Percentiles rank a stretch among this genome's conserved stretches.
Evolutionary conservation across 352 stramenopile genomes (phyloP).

Genomic region (Pythium dissotocum): DNA sequence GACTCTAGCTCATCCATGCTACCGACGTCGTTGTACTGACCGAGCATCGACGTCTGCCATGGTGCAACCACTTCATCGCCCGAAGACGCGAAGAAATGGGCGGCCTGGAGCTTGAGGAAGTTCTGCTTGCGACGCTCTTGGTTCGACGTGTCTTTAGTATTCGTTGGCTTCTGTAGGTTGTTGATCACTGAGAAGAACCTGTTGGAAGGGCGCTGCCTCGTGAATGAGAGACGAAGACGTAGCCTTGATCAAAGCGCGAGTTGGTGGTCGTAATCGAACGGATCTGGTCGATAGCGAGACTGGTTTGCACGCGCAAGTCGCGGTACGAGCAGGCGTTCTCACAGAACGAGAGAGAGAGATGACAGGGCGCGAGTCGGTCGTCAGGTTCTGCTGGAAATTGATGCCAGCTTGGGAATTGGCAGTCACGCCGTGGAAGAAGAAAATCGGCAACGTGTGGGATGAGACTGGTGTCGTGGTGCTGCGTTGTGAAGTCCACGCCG

Average conservation of each 20-base stretch:
- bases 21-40: slow-evolving; percentile 37
- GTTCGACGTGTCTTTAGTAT: slow-evolving; percentile 17
- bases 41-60: slow-evolving; percentile 41
- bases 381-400: slow-evolving; percentile 39
- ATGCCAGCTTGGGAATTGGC: slow-evolving; percentile 30
- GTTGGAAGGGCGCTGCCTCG: slow-evolving; percentile 34
- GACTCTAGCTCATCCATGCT: slow-evolving; percentile 30
- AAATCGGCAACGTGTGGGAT: slow-evolving; percentile 33
- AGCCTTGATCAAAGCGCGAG: slow-evolving; percentile 39
- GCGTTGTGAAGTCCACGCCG: too few relatives aligned
- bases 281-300: slow-evolving; percentile 44
- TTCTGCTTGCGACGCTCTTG: slow-evolving; percentile 37
- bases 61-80: slow-evolving; percentile 37
- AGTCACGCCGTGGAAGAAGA: slow-evolving; percentile 55
- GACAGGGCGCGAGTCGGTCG: slow-evolving; percentile 35
- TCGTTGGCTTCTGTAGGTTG: slow-evolving; percentile 33
- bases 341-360: slow-evolving; percentile 39
- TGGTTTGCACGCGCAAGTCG: slow-evolving; percentile 36
- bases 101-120: slow-evolving; percentile 23
- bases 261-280: slow-evolving; percentile 33
- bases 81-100: background rate
- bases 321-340: slow-evolving; percentile 33
- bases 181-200: slow-evolving; percentile 28
- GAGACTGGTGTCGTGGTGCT: background rate
- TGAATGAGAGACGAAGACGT: slow-evolving; percentile 51